Conservation (phyloP, 805 yeast species). For the Barnettozyma botsteinii region DNA sequence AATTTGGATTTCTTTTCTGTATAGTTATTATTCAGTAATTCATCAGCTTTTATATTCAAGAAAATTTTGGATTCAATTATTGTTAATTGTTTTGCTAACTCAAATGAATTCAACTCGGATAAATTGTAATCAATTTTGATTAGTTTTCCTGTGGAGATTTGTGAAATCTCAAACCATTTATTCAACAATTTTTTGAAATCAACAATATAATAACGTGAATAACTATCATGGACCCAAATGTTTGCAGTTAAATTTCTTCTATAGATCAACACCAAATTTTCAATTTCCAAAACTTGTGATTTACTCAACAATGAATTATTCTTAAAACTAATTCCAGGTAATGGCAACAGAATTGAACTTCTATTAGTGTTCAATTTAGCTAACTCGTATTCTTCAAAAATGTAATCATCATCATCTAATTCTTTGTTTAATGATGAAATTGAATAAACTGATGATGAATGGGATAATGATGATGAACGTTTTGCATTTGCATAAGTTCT, state of each 20-base stretch:
- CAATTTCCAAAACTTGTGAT: conserved; percentile 31
- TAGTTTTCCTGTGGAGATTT: conserved; percentile 28
- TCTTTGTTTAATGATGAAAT: conserved; percentile 26
- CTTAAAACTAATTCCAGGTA: conserved; percentile 22
- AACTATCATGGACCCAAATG: conserved; percentile 20
- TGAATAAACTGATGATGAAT: conserved; percentile 29
- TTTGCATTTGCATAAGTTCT: conserved; percentile 37
- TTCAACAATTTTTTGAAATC: conserved; percentile 27
- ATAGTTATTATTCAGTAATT: conserved; percentile 59
- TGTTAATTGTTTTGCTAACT: conserved; percentile 72
- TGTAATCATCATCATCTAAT: conserved; percentile 34
- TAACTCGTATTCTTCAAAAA: conserved; percentile 55
- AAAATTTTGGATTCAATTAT: conserved; percentile 64
- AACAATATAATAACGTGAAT: conserved; percentile 18
- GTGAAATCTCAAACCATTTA: conserved; percentile 52
- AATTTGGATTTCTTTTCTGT: conserved; percentile 53
- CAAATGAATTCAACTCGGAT: conserved; percentile 56
- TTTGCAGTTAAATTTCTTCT: conserved; percentile 39
- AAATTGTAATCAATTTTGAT: conserved; percentile 15
- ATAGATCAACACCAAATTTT: conserved; percentile 45
- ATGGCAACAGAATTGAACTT: conserved; percentile 31
- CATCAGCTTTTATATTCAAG: conserved; percentile 57
- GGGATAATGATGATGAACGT: conserved; percentile 30
- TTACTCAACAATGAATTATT: conserved; percentile 21
- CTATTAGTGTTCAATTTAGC: conserved; percentile 39